phyloP scores from a whole-genome alignment of 1,139 yeast genomes.

The Taiozyma onychis region DNA sequence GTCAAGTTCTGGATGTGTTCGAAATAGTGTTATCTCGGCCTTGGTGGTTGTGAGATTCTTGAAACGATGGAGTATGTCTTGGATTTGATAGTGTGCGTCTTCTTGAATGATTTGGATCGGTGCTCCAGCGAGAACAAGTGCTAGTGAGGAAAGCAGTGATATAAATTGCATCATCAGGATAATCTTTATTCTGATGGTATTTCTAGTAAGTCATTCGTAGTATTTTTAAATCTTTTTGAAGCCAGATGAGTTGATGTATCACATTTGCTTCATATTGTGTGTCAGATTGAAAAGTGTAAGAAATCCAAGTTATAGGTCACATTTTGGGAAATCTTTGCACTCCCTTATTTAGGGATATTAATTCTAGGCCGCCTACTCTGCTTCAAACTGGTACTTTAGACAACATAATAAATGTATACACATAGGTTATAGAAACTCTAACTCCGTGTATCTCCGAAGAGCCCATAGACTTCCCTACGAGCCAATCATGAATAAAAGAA shows the following conservation, averaged over 20 bases:
- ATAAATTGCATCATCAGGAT: background rate
- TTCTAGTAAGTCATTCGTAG: too few species aligned
- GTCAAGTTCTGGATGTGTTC: slow-evolving; percentile 10
- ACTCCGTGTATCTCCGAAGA: too few species aligned
- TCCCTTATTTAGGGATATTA: too few species aligned
- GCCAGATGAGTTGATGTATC: background rate
- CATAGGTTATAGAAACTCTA: too few species aligned
- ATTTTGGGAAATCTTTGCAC: background rate
- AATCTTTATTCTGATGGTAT: too few species aligned
- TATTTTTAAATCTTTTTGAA: background rate
- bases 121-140: background rate
- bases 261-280: background rate
- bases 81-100: slow-evolving; percentile 7
- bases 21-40: slow-evolving; percentile 12
- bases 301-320: background rate
- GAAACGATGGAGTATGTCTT: slow-evolving; percentile 12
- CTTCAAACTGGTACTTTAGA: too few species aligned
- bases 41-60: slow-evolving; percentile 10
- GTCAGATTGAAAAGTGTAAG: background rate
- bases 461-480: too few species aligned
- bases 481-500: too few species aligned
- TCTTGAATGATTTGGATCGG: background rate
- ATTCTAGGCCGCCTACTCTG: too few species aligned
- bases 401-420: too few species aligned
- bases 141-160: background rate